Evolutionary conservation across 768 basidiomycete genomes (phyloP).

Genomic region (Xerocomus spinulosus): DNA sequence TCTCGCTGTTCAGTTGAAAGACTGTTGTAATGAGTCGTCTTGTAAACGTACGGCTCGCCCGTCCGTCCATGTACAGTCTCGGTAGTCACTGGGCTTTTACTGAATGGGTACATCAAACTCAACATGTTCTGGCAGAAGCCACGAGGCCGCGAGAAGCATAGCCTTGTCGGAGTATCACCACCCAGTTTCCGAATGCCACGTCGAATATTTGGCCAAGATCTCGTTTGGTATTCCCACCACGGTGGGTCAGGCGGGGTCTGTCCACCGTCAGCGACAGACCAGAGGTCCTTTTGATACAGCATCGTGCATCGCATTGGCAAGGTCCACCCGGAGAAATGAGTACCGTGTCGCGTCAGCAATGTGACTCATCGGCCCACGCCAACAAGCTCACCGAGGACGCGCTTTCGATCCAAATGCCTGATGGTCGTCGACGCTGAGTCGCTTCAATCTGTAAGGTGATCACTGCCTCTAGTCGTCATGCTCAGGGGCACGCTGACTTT

Average conservation of each 20-base stretch:
- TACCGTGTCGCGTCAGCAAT: conserved; percentile 20
- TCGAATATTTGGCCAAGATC: background rate
- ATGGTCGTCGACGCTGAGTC: too few species aligned
- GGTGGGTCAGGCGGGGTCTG: background rate
- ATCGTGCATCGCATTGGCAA: conserved; percentile 13
- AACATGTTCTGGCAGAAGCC: too few species aligned
- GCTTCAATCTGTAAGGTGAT: too few species aligned
- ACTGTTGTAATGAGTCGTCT: too few species aligned
- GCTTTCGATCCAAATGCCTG: too few species aligned
- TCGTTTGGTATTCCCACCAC: conserved; percentile 6
- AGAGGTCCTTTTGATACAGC: conserved; percentile 1
- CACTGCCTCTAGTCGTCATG: too few species aligned
- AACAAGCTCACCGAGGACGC: background rate
- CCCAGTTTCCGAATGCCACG: background rate
- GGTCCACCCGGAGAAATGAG: conserved; percentile 1
- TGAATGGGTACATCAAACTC: background rate
- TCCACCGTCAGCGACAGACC: background rate
- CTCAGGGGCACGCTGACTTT: conserved; percentile 22
- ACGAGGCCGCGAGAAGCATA: background rate
- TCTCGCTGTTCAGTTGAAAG: too few species aligned
- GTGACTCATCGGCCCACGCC: conserved; percentile 19
- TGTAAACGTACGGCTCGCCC: too few species aligned
- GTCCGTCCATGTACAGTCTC: too few species aligned
- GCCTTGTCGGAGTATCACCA: background rate
- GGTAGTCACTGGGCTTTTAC: too few species aligned